A percentile compares a stretch with the other conserved stretches of the same genome.
Conservation (phyloP, 2,329 filamentous ascomycete species). For the Fusarium sp. region DNA sequence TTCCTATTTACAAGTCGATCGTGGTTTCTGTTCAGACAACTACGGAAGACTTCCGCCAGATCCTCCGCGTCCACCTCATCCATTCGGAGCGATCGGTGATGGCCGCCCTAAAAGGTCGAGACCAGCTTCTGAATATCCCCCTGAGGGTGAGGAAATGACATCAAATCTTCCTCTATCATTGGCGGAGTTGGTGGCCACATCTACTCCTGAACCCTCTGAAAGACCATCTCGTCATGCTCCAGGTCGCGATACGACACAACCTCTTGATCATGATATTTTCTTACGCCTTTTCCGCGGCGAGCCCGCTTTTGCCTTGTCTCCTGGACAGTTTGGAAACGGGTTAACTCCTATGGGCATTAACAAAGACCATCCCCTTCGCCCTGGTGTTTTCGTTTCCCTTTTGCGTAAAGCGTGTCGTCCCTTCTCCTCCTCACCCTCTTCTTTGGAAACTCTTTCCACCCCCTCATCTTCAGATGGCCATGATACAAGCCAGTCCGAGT, state of each 20-base stretch:
- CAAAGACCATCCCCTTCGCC: neutral
- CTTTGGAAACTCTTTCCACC: neutral
- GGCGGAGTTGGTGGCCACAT: neutral
- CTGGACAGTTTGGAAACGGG: neutral
- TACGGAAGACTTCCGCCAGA: too few species aligned
- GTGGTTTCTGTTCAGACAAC: too few species aligned
- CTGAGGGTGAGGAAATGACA: neutral
- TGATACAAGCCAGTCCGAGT: neutral
- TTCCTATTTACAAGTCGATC: neutral
- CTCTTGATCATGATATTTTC: neutral
- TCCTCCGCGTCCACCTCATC: neutral
- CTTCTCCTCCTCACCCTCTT: neutral
- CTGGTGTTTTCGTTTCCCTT: neutral
- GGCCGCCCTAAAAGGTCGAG: neutral
- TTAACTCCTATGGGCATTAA: too few species aligned
- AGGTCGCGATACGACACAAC: neutral
- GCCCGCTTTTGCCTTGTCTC: too few species aligned
- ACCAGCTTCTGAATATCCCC: neutral
- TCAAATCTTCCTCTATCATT: neutral
- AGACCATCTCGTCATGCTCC: too few species aligned
- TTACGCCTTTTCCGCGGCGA: neutral
- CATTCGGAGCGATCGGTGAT: conserved; percentile 9
- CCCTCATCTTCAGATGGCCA: neutral
- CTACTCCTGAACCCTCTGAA: neutral
- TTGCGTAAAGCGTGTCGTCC: neutral